phyloP scores from a whole-genome alignment of 495 filamentous ascomycete species.

The Annulohypoxylon maeteangense region DNA sequence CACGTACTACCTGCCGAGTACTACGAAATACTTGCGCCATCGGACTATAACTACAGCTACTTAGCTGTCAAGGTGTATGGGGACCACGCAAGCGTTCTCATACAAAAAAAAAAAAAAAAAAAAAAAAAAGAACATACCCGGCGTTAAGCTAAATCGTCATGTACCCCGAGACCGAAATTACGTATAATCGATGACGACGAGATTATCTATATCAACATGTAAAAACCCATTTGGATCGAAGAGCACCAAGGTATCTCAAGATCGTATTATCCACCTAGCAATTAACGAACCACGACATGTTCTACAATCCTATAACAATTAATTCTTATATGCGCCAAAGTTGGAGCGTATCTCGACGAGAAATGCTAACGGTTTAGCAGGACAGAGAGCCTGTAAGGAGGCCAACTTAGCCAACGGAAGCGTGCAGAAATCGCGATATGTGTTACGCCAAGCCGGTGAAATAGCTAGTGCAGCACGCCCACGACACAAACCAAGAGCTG shows the following conservation, averaged over 20 bases:
- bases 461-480: constrained; percentile 30
- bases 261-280: neutral
- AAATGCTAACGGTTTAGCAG: constrained; percentile 10
- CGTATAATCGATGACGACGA: constrained; percentile 1
- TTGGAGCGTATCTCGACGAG: constrained; percentile 1
- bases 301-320: neutral
- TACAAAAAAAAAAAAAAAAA: too few relatives aligned
- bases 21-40: constrained; percentile 13
- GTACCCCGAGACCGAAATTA: neutral
- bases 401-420: constrained; percentile 29
- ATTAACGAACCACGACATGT: neutral
- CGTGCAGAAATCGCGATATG: constrained; percentile 43
- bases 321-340: neutral
- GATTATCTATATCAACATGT: neutral
- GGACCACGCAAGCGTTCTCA: neutral
- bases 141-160: neutral
- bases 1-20: constrained; percentile 31
- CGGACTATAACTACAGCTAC: constrained; percentile 6
- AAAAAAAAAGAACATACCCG: too few relatives aligned
- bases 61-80: constrained; percentile 15
- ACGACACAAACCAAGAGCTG: constrained; percentile 30
- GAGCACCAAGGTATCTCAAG: neutral
- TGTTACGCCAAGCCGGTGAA: constrained; percentile 43
- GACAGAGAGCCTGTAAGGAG: constrained; percentile 10
- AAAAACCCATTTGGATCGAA: neutral